Base-by-base conservation (phyloP, 2,329 filamentous ascomycete genomes). In the Ophiostoma montium region DNA sequence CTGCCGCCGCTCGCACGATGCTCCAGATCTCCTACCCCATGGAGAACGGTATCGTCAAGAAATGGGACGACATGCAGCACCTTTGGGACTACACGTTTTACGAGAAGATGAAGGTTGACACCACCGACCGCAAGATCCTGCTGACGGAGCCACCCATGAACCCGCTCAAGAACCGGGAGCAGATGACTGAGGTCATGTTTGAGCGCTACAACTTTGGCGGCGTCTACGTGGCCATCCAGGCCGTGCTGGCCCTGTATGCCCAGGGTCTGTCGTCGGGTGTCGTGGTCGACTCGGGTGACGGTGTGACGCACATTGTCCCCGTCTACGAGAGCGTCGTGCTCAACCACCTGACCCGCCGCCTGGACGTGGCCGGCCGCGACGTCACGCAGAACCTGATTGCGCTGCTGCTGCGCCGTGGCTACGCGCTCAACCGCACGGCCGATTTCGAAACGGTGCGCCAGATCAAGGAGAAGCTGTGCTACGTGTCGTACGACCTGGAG, bases 381-480 rank as follows among this genome's bases (percentile, higher is more conserved):
- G 92, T 98, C 48, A 98, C 92, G n/a, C 84, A 90, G 60, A 96
- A 98, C 67, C 77, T 98, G 56, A 98, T 98, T 66, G 87, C 88
- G 46, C 82, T 98, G 46, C 82, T 98, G 18, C 78, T 95, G 51
- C 86, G 92, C 61, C 81, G 92, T 58, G 92, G 92, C 41, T 98
- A 98, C 66, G 88, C 92, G 33, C 80, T 98, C 54, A 98, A 98
- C 78, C 81, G 92, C 65, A 98, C 92, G 12, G 92, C 92, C 63
- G 92, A 98, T 66, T 98, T 98, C 66, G 92, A 98, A 69, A 98
- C 92, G 4, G 92, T 98, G 50, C 85, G 92, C 54, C 90, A 96
- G 67, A 96, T 98, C 72, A 98, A 98, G 72, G 92, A 98, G 75
- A 98, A 98, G 75, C 84, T 98, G 47, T 96, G 92, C 75, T 98